Percentiles rank a stretch among this genome's conserved stretches.
Evolutionary conservation across 2,329 filamentous ascomycete genomes (phyloP).

Genomic region (Tolypocladium amazonense): DNA sequence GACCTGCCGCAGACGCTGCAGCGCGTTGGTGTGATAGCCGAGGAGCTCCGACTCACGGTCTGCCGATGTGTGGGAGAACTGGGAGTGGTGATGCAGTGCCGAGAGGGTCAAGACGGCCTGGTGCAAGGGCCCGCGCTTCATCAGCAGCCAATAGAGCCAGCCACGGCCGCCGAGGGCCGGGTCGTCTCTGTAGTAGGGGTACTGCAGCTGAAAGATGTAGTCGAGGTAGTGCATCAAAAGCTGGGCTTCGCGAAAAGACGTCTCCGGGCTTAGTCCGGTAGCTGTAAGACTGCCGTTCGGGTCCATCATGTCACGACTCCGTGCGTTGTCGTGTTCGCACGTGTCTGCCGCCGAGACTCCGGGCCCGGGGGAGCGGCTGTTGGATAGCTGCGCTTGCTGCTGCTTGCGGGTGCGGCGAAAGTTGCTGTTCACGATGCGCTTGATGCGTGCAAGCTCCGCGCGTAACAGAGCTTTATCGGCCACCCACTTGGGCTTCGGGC

Average conservation of each 20-base stretch:
- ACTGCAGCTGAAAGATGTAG: conserved; percentile 16
- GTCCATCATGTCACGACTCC: background rate
- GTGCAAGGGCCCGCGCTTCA: conserved; percentile 9
- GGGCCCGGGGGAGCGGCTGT: background rate
- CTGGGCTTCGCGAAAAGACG: conserved; percentile 12
- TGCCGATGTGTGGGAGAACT: conserved; percentile 7
- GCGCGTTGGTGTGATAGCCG: conserved; percentile 13
- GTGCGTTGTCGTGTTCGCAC: background rate
- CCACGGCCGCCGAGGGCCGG: conserved; percentile 14
- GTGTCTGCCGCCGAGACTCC: background rate
- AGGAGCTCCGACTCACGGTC: conserved; percentile 11
- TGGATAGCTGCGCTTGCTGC: background rate
- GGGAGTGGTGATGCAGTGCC: conserved; percentile 14
- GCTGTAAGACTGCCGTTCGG: background rate
- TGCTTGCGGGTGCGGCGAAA: conserved; percentile 8
- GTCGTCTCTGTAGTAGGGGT: conserved; percentile 13
- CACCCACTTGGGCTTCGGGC: conserved; percentile 23
- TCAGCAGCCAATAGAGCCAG: conserved; percentile 14
- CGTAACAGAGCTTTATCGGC: conserved; percentile 16
- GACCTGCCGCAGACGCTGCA: conserved; percentile 12
- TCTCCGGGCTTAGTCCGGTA: background rate
- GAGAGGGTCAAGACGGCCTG: conserved; percentile 15
- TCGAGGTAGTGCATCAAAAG: conserved; percentile 17
- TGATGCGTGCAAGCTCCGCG: conserved; percentile 13
- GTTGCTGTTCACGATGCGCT: conserved; percentile 12